Evolutionary conservation across 1,284 basidiomycete genomes (phyloP).

Genomic region (Mycosarcoma mackinlayi): DNA sequence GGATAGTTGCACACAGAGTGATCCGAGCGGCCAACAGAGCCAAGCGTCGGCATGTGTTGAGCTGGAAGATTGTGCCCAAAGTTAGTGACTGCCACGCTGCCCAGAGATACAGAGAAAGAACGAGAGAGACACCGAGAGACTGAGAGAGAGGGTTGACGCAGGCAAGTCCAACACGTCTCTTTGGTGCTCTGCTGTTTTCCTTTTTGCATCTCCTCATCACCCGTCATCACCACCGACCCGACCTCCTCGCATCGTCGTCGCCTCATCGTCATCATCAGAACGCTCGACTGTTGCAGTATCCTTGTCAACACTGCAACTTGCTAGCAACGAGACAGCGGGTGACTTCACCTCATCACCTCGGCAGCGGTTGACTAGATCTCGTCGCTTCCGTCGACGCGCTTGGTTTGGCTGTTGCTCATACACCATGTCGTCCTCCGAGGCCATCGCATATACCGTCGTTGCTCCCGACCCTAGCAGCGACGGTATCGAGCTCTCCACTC

Average conservation of each 20-base stretch:
- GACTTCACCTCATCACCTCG: background rate
- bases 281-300: too few species aligned
- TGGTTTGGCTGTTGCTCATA: background rate
- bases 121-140: too few species aligned
- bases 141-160: background rate
- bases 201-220: too few species aligned
- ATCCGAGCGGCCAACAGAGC: constrained; percentile 30
- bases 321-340: too few species aligned
- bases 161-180: constrained; percentile 1
- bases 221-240: too few species aligned
- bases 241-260: too few species aligned
- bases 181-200: too few species aligned
- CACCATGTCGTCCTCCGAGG: constrained; percentile 46
- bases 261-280: too few species aligned
- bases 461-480: constrained; percentile 51
- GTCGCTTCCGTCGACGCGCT: constrained; percentile 1
- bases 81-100: constrained; percentile 24
- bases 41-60: constrained; percentile 5
- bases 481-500: constrained; percentile 54
- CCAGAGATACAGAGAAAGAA: too few species aligned
- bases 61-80: constrained; percentile 49
- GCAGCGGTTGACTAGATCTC: too few species aligned
- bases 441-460: constrained; percentile 54
- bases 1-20: too few species aligned
- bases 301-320: too few species aligned